Evolutionary conservation across 208 protist genomes (phyloP).

Genomic region (Trypanosoma mega): DNA sequence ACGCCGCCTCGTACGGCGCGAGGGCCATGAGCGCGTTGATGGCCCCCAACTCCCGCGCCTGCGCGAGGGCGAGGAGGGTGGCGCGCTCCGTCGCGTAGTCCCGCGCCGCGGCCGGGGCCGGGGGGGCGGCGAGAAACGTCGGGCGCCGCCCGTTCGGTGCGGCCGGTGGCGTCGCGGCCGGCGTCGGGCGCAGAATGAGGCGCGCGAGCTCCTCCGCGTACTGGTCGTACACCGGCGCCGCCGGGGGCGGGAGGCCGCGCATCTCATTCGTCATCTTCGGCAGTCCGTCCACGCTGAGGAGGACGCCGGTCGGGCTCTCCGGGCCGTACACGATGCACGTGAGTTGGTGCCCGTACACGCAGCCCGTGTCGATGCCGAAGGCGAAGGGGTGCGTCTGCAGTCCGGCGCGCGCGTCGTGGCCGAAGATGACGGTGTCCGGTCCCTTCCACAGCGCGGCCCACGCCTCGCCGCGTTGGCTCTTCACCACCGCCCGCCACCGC

Average conservation of each 20-base stretch:
- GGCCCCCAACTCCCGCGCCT: slow-evolving; percentile 44
- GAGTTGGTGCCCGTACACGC: slow-evolving; percentile 81
- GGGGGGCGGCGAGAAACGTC: slow-evolving; percentile 40
- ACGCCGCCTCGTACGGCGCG: slow-evolving; percentile 43
- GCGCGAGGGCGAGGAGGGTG: slow-evolving; percentile 52
- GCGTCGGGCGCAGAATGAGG: slow-evolving; percentile 62
- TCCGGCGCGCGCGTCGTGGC: slow-evolving; percentile 81
- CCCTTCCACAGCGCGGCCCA: slow-evolving; percentile 80
- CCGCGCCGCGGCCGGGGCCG: background rate
- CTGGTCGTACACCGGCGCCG: slow-evolving; percentile 71
- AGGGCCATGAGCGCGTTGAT: slow-evolving; percentile 49
- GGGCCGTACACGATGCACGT: slow-evolving; percentile 73
- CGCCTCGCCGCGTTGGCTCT: slow-evolving; percentile 52
- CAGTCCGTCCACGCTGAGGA: slow-evolving; percentile 69
- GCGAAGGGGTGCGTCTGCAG: slow-evolving; percentile 76
- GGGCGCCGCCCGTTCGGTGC: slow-evolving; percentile 12
- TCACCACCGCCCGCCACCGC: slow-evolving; percentile 52
- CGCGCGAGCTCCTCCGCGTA: slow-evolving; percentile 43
- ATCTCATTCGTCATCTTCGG: slow-evolving; percentile 64
- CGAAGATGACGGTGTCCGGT: slow-evolving; percentile 85
- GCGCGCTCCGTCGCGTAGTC: slow-evolving; percentile 39
- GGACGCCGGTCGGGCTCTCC: slow-evolving; percentile 41
- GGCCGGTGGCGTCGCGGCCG: slow-evolving; percentile 36
- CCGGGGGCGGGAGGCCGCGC: slow-evolving; percentile 69
- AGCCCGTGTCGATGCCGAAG: slow-evolving; percentile 89